Evolutionary conservation across 2,329 filamentous ascomycete genomes (phyloP).

Genomic region (Aspergillus carbonarius): DNA sequence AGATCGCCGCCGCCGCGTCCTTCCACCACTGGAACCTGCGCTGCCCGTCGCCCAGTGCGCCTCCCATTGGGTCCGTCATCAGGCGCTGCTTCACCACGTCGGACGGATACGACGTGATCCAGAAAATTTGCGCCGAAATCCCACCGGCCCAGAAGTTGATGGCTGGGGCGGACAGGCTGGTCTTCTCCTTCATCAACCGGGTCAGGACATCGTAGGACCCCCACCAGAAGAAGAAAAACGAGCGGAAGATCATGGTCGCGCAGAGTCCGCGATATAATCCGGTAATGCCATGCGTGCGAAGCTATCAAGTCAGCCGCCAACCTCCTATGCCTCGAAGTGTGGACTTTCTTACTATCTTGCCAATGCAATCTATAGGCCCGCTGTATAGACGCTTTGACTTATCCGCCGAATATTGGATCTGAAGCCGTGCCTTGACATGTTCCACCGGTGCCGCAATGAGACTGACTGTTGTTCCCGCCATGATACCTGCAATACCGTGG

Average conservation of each 20-base stretch:
- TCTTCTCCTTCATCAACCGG: conserved; percentile 63
- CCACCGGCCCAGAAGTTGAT: conserved; percentile 98
- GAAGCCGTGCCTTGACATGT: conserved; percentile 89
- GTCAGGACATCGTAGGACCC: conserved; percentile 87
- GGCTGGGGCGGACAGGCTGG: conserved; percentile 69
- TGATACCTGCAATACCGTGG: conserved; percentile 81
- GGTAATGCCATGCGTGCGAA: conserved; percentile 65
- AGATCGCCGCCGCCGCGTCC: conserved; percentile 75
- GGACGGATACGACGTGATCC: conserved; percentile 86
- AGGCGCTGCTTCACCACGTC: conserved; percentile 95
- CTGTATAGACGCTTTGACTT: conserved; percentile 78
- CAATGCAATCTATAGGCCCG: conserved; percentile 80
- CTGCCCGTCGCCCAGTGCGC: conserved; percentile 64
- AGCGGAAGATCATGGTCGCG: conserved; percentile 83
- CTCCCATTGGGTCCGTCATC: conserved; percentile 90
- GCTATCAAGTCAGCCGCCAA: conserved; percentile 25
- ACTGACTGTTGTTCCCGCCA: conserved; percentile 85
- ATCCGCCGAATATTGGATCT: conserved; percentile 84
- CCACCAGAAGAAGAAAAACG: conserved; percentile 99
- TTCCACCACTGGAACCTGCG: conserved; percentile 73
- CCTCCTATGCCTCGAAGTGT: not conserved
- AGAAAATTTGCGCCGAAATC: conserved; percentile 89
- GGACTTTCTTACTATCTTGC: conserved; percentile 53
- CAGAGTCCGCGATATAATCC: conserved; percentile 84
- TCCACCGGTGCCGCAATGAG: conserved; percentile 93